Evolutionary conservation across 352 stramenopile species (phyloP).

Genomic region (Globisporangium emineosum): DNA sequence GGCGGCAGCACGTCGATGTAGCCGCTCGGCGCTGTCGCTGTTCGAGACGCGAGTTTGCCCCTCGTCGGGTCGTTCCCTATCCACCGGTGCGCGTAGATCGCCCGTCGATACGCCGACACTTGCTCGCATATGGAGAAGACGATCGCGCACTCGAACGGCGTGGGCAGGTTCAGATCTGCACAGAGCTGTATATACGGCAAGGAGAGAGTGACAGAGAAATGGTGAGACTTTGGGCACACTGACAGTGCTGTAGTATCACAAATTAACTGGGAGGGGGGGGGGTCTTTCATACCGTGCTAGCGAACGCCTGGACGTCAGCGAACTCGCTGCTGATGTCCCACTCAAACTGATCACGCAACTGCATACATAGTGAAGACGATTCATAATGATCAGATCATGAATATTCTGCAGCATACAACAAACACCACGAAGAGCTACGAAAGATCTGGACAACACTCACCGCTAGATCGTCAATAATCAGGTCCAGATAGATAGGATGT

Average conservation of each 20-base stretch:
- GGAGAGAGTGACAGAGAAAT: not conserved
- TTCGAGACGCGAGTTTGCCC: constrained; percentile 17
- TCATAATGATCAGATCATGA: not conserved
- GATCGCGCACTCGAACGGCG: constrained; percentile 54
- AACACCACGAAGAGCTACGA: not conserved
- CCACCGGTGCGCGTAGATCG: constrained; percentile 47
- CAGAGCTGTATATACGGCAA: constrained; percentile 30
- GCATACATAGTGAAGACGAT: not conserved
- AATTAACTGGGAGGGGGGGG: not conserved
- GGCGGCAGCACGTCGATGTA: constrained; percentile 56
- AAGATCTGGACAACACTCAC: constrained; percentile 22
- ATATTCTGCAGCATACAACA: not conserved
- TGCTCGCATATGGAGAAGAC: constrained; percentile 76
- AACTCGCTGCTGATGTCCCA: constrained; percentile 69
- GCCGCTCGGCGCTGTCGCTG: constrained; percentile 21
- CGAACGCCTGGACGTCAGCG: constrained; percentile 46
- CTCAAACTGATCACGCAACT: constrained; percentile 80
- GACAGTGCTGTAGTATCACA: not conserved
- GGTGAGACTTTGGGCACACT: not conserved
- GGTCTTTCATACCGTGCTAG: constrained; percentile 25
- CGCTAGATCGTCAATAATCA: constrained; percentile 62
- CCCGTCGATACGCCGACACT: constrained; percentile 58
- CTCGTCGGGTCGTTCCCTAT: constrained; percentile 45
- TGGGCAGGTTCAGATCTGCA: constrained; percentile 52
- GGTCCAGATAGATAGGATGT: constrained; percentile 68